Conservation (phyloP, 345 rosid genomes). For the Psidium guajava region DNA sequence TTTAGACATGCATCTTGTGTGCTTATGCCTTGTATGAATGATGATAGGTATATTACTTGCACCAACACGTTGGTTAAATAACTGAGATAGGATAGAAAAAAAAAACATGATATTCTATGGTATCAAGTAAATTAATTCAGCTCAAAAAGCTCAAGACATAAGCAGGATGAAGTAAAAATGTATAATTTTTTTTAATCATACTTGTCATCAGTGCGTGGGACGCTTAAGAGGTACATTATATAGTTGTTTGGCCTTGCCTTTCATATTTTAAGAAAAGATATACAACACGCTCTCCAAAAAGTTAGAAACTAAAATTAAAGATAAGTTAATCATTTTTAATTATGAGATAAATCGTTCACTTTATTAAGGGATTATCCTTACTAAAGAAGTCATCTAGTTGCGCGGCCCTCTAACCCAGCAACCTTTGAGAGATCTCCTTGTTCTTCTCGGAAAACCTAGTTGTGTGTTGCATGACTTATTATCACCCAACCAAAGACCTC, state of each 20-base stretch:
- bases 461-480: neutral
- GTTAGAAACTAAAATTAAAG: neutral
- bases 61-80: neutral
- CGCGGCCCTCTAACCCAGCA: neutral
- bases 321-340: neutral
- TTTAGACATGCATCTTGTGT: neutral
- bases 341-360: neutral
- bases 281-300: neutral
- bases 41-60: neutral
- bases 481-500: neutral
- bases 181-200: neutral
- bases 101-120: neutral
- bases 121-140: neutral
- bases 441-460: neutral
- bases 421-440: neutral
- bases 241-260: neutral
- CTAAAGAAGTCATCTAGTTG: neutral
- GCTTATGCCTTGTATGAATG: neutral
- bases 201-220: neutral
- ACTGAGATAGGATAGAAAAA: neutral
- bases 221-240: neutral
- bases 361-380: neutral
- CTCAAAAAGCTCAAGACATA: neutral
- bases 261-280: neutral
- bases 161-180: neutral